Evolutionary conservation across 495 filamentous ascomycete species (phyloP), one percentile per base, ranked within the genome.

Genomic region (Rhypophila decipiens): DNA sequence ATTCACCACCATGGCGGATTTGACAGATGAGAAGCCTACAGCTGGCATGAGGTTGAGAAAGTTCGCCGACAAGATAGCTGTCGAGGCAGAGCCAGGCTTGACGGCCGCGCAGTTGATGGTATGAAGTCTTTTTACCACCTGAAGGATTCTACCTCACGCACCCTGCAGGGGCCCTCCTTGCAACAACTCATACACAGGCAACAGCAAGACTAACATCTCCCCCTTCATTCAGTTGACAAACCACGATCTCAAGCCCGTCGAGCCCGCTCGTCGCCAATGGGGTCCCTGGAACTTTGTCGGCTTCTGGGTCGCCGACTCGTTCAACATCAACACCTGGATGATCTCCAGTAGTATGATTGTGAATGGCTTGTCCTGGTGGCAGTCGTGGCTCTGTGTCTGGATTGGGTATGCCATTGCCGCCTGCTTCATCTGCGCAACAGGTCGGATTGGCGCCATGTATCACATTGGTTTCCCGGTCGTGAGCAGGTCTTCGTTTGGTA

Each of bases 291-390:
- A 95, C 59, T 96, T 89, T 57, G 81, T 96, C 45, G 85, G 83
- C 17, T 95, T 95, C 59, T 93, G 88, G 88, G 77, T 95, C 61
- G 88, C 90, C 24, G 90, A 96, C 68, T 91, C 87, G 5, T 88
- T 95, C 66, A 96, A 96, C 64, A 94, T 96, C 64, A 96, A 96
- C 65, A 96, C 90, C 13, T 96, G 90, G 90, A 96, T 96, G 90
- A 95, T 96, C 51, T 90, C 87, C 11, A 84, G 87, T 4, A 84
- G 84, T 70, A 90, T 95, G 60, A 68, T 74, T 20, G 75, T 83
- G 0, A 71, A 66, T 46, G 86, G 89, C 5, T 72, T 96, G 39
- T 87, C 88, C 4, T 96, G 90, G 90, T 96, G 90, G 90, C 89
- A 96, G 66, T 82, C 87, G 2, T 96, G 90, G 90, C 70, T 96